Conservation (phyloP, 2,329 filamentous ascomycete species). For the Calonectria henricotiae region DNA sequence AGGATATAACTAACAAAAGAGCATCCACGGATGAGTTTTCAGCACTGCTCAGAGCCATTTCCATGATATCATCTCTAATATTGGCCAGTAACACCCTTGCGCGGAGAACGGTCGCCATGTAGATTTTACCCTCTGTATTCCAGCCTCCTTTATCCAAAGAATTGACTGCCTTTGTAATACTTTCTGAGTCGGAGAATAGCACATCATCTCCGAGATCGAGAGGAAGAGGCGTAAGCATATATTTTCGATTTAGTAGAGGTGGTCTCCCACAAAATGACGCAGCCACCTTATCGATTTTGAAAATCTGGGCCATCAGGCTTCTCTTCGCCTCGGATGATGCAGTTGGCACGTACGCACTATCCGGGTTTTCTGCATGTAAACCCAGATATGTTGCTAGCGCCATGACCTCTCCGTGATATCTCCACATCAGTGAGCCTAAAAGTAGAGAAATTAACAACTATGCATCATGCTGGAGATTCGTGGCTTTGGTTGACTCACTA, state of each 20-base stretch:
- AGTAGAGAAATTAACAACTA: not conserved
- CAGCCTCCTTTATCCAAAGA: conserved; percentile 59
- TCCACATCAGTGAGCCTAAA: conserved; percentile 16
- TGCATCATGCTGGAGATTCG: not conserved
- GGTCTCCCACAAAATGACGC: conserved; percentile 26
- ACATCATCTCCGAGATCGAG: conserved; percentile 59
- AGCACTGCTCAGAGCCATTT: not conserved
- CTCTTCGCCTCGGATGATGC: conserved; percentile 22
- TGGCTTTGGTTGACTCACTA: not conserved
- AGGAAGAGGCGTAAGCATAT: conserved; percentile 59
- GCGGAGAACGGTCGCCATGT: conserved; percentile 19
- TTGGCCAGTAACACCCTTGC: conserved; percentile 10
- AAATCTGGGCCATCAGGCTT: conserved; percentile 22
- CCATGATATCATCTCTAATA: conserved; percentile 24
- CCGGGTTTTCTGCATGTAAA: not conserved
- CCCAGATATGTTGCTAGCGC: conserved; percentile 28
- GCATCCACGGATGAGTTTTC: not conserved
- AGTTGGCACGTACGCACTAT: conserved; percentile 14
- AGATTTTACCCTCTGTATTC: conserved; percentile 55
- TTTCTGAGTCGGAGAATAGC: conserved; percentile 54
- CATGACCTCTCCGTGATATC: conserved; percentile 19
- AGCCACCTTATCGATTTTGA: conserved; percentile 20
- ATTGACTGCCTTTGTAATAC: conserved; percentile 19
- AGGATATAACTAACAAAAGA: not conserved
- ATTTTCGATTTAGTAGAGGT: conserved; percentile 54